Evolutionary conservation across 129 eudicot species (phyloP), one percentile per base, ranked within the genome.

Genomic region (Cynara cardunculus): DNA sequence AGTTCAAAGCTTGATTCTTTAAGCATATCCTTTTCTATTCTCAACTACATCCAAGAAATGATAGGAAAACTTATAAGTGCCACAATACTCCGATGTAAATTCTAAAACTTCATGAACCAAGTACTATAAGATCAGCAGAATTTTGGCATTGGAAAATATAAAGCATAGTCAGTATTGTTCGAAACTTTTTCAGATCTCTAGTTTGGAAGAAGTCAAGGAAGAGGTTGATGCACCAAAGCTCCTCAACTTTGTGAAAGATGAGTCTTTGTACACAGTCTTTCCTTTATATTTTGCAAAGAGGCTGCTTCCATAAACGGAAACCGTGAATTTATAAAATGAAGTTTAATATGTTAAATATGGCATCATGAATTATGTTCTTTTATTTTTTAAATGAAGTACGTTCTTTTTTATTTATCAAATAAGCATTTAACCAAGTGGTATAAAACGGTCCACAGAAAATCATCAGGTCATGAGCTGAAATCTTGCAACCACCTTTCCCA

Each of bases 1-100:
- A 94, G 86, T 64, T 90, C 93, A 84, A 85, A 81, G 78, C 96
- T 90, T 85, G 98, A 92, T 73, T 87, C 94, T 78, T 80, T 92
- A 83, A 89, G 61, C 89, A 84, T 71, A 78, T 92, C 96, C 88
- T 92, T 94, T 85, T 94, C 96, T 53, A 85, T 89, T 85, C 89
- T 87, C 69, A 92, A 87, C 97, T 94, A 83, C 85, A 90, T 49
- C 28, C 75, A 83, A 67, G 80, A 74, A 70, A 32, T 21, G 41
- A 72, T 19, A 22, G 0, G 37, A 46, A 46, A 46, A 2, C 18
- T 44, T 34, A 14, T 71, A 34, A 81, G 84, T 69, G 30, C 9
- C 59, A 64, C 21, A 34, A 24, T 69, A 69, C 53, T 41, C 56
- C 25, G 25, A 79, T 22, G 77, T 70, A 7, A 31, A 70, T 24